A percentile compares a stretch with the other conserved stretches of the same genome.
Evolutionary conservation across 805 yeast genomes (phyloP).

Genomic region (Barnettozyma sucrosica): DNA sequence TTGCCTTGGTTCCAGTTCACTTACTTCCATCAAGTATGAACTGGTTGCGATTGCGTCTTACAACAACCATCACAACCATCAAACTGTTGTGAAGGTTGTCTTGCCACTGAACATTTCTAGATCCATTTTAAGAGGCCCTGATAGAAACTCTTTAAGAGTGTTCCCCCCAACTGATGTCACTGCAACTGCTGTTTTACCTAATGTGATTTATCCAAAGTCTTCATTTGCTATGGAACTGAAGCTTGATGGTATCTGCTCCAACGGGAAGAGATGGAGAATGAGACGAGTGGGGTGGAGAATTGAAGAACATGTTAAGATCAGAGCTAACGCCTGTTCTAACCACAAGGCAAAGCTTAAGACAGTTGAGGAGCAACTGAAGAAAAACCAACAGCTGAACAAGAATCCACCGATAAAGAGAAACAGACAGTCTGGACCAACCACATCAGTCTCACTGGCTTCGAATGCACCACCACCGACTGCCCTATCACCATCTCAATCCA

Average conservation of each 20-base stretch:
- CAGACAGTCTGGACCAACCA: slow-evolving; percentile 35
- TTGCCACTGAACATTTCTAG: slow-evolving; percentile 72
- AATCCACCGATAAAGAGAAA: slow-evolving; percentile 29
- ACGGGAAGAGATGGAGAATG: slow-evolving; percentile 81
- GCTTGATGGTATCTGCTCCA: slow-evolving; percentile 61
- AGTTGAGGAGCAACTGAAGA: slow-evolving; percentile 37
- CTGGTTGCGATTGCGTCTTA: slow-evolving; percentile 55
- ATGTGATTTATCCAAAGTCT: slow-evolving; percentile 83
- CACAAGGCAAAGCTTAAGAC: slow-evolving; percentile 48
- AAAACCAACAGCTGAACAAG: slow-evolving; percentile 19
- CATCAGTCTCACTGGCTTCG: slow-evolving; percentile 28
- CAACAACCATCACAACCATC: slow-evolving; percentile 30
- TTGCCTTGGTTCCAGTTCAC: slow-evolving; percentile 45
- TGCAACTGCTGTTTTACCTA: slow-evolving; percentile 83
- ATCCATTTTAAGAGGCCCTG: slow-evolving; percentile 75
- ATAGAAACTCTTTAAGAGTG: slow-evolving; percentile 78
- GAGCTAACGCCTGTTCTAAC: slow-evolving; percentile 48
- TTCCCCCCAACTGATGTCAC: slow-evolving; percentile 94
- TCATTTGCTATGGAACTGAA: slow-evolving; percentile 77
- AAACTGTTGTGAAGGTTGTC: slow-evolving; percentile 36
- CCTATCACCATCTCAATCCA: slow-evolving; percentile 17
- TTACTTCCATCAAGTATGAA: slow-evolving; percentile 61
- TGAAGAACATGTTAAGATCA: slow-evolving; percentile 72
- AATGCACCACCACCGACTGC: slow-evolving; percentile 24
- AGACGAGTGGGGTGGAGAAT: slow-evolving; percentile 83